Percentiles rank a stretch among this genome's conserved stretches.
These are phyloP conservation scores for Danielia reshetovae DNA, from an alignment of 805 yeast genomes.

Conservation along the genomic window DNA sequence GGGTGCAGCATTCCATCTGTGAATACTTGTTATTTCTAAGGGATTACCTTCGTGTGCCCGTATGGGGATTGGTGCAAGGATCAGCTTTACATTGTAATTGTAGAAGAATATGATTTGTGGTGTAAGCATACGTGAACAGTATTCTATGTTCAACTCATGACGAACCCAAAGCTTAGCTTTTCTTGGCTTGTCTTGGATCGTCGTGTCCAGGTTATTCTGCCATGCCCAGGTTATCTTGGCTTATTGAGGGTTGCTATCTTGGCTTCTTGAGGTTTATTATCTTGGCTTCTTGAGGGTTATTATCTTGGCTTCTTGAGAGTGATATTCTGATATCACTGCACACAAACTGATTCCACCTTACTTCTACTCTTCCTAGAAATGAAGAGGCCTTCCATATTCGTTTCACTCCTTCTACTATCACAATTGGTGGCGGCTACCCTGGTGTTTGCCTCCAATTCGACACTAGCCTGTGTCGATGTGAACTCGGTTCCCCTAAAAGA, in stretches of 20 bases:
- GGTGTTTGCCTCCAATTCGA: background rate
- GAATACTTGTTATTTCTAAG: conserved; percentile 48
- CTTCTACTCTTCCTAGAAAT: too few species aligned
- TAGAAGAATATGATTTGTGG: background rate
- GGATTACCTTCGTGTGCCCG: conserved; percentile 76
- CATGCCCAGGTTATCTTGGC: background rate
- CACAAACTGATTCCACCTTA: too few species aligned
- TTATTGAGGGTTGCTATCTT: background rate
- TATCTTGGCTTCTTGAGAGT: background rate
- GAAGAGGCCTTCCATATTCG: too few species aligned
- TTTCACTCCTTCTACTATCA: background rate
- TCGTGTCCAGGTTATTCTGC: too few species aligned
- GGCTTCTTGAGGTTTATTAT: background rate
- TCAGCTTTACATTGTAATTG: conserved; percentile 42
- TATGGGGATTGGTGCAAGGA: conserved; percentile 68
- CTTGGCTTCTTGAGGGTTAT: background rate
- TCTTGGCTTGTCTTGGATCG: too few species aligned
- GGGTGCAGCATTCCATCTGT: conserved; percentile 72
- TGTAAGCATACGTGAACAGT: background rate
- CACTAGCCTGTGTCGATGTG: conserved; percentile 8
- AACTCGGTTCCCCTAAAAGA: conserved; percentile 15
- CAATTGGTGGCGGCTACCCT: background rate
- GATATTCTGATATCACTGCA: too few species aligned
- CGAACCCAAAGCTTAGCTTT: too few species aligned
- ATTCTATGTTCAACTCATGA: too few species aligned